phyloP scores from a whole-genome alignment of 768 basidiomycete genomes.

The Boletus sp. region DNA sequence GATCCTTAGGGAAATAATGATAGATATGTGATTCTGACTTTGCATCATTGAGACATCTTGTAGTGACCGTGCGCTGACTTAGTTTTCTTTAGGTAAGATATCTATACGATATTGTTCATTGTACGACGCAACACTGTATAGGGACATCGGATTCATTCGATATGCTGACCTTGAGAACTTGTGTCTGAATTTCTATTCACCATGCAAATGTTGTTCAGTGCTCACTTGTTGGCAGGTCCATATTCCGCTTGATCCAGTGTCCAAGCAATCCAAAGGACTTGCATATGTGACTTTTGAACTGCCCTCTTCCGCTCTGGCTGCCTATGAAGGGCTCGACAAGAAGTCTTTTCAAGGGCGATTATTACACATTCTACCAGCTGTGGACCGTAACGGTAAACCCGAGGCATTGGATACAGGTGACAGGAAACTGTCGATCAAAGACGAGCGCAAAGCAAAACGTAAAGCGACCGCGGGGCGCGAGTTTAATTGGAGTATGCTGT shows the following conservation, averaged over 20 bases:
- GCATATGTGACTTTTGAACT: constrained; percentile 55
- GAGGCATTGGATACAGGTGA: constrained; percentile 38
- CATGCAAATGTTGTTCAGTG: neutral
- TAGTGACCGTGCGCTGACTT: constrained; percentile 1
- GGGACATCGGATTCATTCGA: constrained; percentile 56
- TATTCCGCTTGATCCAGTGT: constrained; percentile 47
- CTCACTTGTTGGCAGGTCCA: constrained; percentile 43
- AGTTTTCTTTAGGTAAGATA: constrained; percentile 12
- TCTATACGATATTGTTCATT: neutral
- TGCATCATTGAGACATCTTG: neutral
- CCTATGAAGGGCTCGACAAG: constrained; percentile 76
- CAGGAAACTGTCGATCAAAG: constrained; percentile 56
- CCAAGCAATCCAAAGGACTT: constrained; percentile 54
- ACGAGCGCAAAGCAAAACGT: constrained; percentile 53
- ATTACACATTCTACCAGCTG: constrained; percentile 84
- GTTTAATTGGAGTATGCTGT: constrained; percentile 92
- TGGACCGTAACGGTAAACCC: constrained; percentile 55
- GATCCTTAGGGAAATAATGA: constrained; percentile 47
- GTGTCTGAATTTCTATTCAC: constrained; percentile 33
- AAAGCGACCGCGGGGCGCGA: constrained; percentile 70
- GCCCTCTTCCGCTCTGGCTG: constrained; percentile 53
- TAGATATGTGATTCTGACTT: constrained; percentile 43
- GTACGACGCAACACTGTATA: constrained; percentile 20
- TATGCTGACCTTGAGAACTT: constrained; percentile 46
- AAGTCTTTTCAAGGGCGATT: constrained; percentile 89